phyloP scores from a whole-genome alignment of 345 rosid genomes.

The Cardamine chenopodiifolia region DNA sequence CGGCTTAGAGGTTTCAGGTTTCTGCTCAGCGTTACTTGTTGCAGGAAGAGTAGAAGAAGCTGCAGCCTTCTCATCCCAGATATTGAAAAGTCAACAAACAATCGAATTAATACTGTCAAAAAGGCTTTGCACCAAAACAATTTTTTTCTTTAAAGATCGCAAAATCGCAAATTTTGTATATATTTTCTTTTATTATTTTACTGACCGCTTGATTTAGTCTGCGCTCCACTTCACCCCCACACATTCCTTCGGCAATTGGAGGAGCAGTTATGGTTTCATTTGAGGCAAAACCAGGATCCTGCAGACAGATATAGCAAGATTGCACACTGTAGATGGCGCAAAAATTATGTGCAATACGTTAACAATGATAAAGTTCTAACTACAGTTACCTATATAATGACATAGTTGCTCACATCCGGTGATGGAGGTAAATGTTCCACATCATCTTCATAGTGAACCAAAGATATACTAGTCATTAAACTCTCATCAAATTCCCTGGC shows the following conservation, averaged over 20 bases:
- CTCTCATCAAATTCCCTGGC: constrained; percentile 95
- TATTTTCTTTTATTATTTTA: constrained; percentile 24
- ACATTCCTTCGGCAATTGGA: constrained; percentile 71
- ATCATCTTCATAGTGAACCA: constrained; percentile 85
- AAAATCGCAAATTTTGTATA: neutral
- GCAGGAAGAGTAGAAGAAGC: constrained; percentile 43
- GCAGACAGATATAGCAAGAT: constrained; percentile 37
- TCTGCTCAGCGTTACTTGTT: constrained; percentile 55
- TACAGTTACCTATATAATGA: constrained; percentile 78
- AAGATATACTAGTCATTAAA: constrained; percentile 70
- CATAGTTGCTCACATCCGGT: constrained; percentile 95
- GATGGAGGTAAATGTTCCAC: constrained; percentile 70
- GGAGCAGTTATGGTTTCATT: constrained; percentile 63
- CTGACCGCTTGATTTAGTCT: constrained; percentile 67
- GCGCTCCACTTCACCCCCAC: constrained; percentile 72
- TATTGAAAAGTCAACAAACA: constrained; percentile 24
- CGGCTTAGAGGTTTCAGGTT: constrained; percentile 65
- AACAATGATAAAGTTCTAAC: constrained; percentile 21
- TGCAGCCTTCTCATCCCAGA: constrained; percentile 55
- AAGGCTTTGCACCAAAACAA: constrained; percentile 14
- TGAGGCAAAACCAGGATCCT: constrained; percentile 79
- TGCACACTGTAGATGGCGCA: constrained; percentile 25
- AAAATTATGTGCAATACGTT: neutral
- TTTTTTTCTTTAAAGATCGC: neutral
- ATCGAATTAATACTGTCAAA: constrained; percentile 10